Evolutionary conservation across 108 stramenopile species (phyloP), one percentile per base, ranked within the genome.

Genomic region (Craspedostauros australis): DNA sequence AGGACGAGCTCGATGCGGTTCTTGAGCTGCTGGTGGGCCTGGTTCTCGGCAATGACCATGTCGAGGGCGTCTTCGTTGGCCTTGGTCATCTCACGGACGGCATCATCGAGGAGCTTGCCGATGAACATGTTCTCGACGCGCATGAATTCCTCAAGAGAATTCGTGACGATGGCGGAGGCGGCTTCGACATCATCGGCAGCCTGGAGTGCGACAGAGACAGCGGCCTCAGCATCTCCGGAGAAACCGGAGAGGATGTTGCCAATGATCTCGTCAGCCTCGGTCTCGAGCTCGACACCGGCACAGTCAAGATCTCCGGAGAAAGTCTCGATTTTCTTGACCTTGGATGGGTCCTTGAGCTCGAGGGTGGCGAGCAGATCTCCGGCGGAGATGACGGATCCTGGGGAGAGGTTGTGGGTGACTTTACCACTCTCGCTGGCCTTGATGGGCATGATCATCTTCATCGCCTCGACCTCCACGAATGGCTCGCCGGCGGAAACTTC

Each of bases 371-470:
- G 66, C 30, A 98, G 76, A 56, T 98, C 97, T 11, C 97, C 97
- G 38, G 97, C 94, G 38, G 76, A 67, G 54, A 98, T 96, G 46
- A 98, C 94, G 23, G 94, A 84, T 39, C 97, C 97, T 38, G 95
- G 88, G 39, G 88, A 85, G 54, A 96, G 77, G 51, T 72, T 77
- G 71, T 92, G 94, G 27, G 66, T 82, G 60, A 98, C 91, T 66
- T 86, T 93, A 61, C 97, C 97, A 47, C 86, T 82, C 58, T 98
- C 97, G 25, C 88, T 70, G 7, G 95, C 91, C 79, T 94, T 94
- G 46, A 98, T 74, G 18, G 93, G 84, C 84, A 94, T 94, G 57
- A 94, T 94, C 93, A 94, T 94, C 73, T 94, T 94, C 93, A 94
- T 94, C 2, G 90, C 93, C 47, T 96, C 91, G 24, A 94, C 94